Conservation (phyloP, 805 yeast species). For the Ogataea trehalophila region DNA sequence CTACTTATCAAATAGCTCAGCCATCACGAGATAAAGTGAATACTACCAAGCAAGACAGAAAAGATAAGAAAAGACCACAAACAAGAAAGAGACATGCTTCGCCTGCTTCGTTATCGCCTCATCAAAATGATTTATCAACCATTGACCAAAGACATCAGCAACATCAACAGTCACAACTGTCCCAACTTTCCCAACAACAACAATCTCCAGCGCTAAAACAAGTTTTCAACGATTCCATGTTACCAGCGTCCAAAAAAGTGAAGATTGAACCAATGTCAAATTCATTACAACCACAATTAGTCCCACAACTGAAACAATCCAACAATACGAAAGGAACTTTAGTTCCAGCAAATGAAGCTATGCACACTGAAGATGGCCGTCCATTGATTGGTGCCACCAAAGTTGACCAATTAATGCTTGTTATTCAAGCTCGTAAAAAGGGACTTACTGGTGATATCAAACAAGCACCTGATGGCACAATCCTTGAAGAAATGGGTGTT, state of each 20-base stretch:
- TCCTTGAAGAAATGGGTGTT: slow-evolving; percentile 40
- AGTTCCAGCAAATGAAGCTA: slow-evolving; percentile 43
- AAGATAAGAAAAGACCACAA: slow-evolving; percentile 2
- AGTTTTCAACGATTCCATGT: neutral
- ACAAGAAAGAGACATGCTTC: slow-evolving; percentile 1
- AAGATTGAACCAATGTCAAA: neutral
- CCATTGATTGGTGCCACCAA: slow-evolving; percentile 81
- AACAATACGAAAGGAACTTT: slow-evolving; percentile 18
- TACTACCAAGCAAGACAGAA: slow-evolving; percentile 3
- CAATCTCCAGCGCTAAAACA: neutral
- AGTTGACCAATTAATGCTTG: slow-evolving; percentile 86
- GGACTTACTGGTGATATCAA: slow-evolving; percentile 62
- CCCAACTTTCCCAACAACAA: neutral
- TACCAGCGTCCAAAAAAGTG: neutral
- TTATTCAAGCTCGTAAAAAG: slow-evolving; percentile 82
- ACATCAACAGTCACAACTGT: neutral
- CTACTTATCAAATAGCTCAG: slow-evolving; percentile 6
- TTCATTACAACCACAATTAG: neutral
- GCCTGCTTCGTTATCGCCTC: neutral
- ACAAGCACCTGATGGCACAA: slow-evolving; percentile 66
- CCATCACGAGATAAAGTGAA: slow-evolving; percentile 3
- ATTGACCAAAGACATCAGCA: neutral
- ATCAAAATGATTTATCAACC: neutral
- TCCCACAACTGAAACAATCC: slow-evolving; percentile 9
- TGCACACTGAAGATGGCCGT: slow-evolving; percentile 54